Conservation (phyloP, 1,284 basidiomycete genomes). For the Malassezia pachydermatis region DNA sequence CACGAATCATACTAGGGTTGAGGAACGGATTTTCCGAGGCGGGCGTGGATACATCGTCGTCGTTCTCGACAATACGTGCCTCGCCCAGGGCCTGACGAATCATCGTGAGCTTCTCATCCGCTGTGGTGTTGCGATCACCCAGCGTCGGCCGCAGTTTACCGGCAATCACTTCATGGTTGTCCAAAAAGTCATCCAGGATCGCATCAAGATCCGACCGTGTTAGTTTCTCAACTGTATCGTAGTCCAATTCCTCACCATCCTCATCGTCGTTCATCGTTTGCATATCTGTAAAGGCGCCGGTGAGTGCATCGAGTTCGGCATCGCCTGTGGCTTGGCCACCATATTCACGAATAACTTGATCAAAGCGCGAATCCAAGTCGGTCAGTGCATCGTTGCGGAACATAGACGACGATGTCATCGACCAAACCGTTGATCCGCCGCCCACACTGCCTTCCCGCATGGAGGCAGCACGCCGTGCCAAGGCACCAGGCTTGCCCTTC, state of each 20-base stretch:
- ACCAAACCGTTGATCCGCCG: slow-evolving; percentile 40
- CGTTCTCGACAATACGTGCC: slow-evolving; percentile 55
- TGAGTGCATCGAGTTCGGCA: slow-evolving; percentile 5
- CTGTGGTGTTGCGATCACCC: slow-evolving; percentile 29
- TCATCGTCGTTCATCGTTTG: slow-evolving; percentile 57
- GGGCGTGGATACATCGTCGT: slow-evolving; percentile 67
- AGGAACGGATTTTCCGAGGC: slow-evolving; percentile 41
- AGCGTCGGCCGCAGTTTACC: slow-evolving; percentile 60
- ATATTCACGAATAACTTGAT: slow-evolving; percentile 47
- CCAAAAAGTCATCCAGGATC: slow-evolving; percentile 88
- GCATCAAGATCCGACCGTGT: slow-evolving; percentile 73
- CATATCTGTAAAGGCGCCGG: slow-evolving; percentile 50
- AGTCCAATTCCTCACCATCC: slow-evolving; percentile 57
- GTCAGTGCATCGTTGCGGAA: slow-evolving; percentile 78
- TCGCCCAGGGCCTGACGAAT: slow-evolving; percentile 34
- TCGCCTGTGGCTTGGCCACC: slow-evolving; percentile 8
- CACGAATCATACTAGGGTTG: slow-evolving; percentile 20
- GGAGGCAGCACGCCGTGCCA: slow-evolving; percentile 35
- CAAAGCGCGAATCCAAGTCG: slow-evolving; percentile 83
- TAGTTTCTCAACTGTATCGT: slow-evolving; percentile 60
- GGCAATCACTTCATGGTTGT: slow-evolving; percentile 83
- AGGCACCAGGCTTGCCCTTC: slow-evolving; percentile 33
- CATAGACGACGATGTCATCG: slow-evolving; percentile 92
- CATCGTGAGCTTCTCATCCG: slow-evolving; percentile 61
- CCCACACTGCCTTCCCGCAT: slow-evolving; percentile 32